A percentile compares a stretch with the other conserved stretches of the same genome.
Evolutionary conservation across 2,329 filamentous ascomycete species (phyloP).

Genomic region (Penicillium brasilianum): DNA sequence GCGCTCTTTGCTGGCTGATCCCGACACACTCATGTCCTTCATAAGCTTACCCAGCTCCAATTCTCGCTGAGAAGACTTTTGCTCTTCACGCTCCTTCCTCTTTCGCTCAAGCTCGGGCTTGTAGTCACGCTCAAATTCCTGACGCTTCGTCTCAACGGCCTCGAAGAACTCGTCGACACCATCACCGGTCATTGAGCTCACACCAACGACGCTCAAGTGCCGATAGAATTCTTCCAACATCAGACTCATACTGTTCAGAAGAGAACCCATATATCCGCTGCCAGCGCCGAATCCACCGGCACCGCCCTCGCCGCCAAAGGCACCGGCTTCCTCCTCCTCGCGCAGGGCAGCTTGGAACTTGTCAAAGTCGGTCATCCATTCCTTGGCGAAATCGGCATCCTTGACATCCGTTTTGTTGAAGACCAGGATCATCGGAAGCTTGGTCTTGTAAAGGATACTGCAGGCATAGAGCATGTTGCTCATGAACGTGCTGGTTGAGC

Average conservation of each 20-base stretch:
- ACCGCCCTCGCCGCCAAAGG: slow-evolving; percentile 72
- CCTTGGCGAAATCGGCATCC: slow-evolving; percentile 86
- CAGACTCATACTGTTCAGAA: slow-evolving; percentile 96
- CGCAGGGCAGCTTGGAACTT: slow-evolving; percentile 86
- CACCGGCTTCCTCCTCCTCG: slow-evolving; percentile 77
- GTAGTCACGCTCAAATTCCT: slow-evolving; percentile 90
- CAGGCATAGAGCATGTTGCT: slow-evolving; percentile 99
- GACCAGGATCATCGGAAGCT: slow-evolving; percentile 96
- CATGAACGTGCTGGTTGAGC: slow-evolving; percentile 97
- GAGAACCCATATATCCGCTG: slow-evolving; percentile 92
- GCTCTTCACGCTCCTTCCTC: slow-evolving; percentile 73
- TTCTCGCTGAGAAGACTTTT: slow-evolving; percentile 73
- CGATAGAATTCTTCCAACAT: slow-evolving; percentile 98
- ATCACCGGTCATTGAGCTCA: slow-evolving; percentile 89
- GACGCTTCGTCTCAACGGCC: slow-evolving; percentile 82
- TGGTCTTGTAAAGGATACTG: slow-evolving; percentile 98
- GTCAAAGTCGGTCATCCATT: slow-evolving; percentile 99
- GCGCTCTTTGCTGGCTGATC: slow-evolving; percentile 36
- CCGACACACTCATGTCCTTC: slow-evolving; percentile 79
- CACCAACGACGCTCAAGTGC: slow-evolving; percentile 88
- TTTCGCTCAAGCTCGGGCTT: slow-evolving; percentile 86
- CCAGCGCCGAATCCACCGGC: slow-evolving; percentile 67
- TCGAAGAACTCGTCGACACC: slow-evolving; percentile 94
- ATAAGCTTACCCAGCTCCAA: slow-evolving; percentile 90
- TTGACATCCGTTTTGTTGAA: slow-evolving; percentile 99